Conservation (phyloP, 768 basidiomycete species). For the Tricholoma sp. region DNA sequence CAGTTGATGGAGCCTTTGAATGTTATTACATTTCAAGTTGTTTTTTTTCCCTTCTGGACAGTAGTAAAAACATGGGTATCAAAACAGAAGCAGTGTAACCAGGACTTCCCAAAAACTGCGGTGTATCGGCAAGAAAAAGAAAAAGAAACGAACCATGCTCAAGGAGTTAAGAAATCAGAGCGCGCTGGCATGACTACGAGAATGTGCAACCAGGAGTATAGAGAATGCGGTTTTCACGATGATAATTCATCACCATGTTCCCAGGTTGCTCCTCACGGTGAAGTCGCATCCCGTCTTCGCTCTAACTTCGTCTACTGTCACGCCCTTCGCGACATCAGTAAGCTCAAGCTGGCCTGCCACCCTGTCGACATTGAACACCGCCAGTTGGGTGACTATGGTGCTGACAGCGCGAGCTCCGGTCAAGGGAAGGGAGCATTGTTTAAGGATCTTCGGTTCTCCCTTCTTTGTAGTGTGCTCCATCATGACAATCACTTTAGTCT, state of each 20-base stretch:
- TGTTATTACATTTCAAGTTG: too few species aligned
- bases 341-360: slow-evolving; percentile 65
- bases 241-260: slow-evolving; percentile 33
- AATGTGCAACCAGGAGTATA: not conserved
- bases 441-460: slow-evolving; percentile 84
- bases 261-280: slow-evolving; percentile 48
- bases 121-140: too few species aligned
- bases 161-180: not conserved
- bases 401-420: slow-evolving; percentile 88
- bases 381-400: slow-evolving; percentile 90
- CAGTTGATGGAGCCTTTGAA: too few species aligned
- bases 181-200: not conserved
- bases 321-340: slow-evolving; percentile 81
- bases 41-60: too few species aligned
- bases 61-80: too few species aligned
- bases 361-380: slow-evolving; percentile 86
- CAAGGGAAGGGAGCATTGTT: slow-evolving; percentile 76
- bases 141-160: too few species aligned
- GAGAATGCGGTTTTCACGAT: not conserved
- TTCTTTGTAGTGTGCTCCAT: slow-evolving; percentile 92
- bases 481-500: slow-evolving; percentile 85
- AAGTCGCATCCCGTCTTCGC: slow-evolving; percentile 87
- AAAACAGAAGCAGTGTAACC: too few species aligned
- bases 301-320: slow-evolving; percentile 76
- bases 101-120: too few species aligned